A percentile compares a stretch with the other conserved stretches of the same genome.
phyloP scores from a whole-genome alignment of 2,329 filamentous ascomycete genomes.

The Exophiala calicioides region DNA sequence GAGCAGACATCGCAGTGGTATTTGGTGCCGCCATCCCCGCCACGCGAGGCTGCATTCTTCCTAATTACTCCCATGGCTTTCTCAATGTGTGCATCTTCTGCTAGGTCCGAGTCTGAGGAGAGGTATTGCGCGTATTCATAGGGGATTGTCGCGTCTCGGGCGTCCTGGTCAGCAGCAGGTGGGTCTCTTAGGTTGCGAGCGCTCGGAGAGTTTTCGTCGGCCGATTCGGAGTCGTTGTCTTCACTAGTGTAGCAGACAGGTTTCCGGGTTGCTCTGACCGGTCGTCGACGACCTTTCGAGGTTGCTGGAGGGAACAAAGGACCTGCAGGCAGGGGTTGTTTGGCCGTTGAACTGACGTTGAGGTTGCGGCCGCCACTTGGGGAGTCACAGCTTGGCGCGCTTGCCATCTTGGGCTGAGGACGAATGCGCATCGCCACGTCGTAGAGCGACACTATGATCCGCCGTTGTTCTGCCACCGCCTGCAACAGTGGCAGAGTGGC shows the following conservation, averaged over 20 bases:
- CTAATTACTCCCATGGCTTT: conserved; percentile 84
- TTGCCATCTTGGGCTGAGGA: too few species aligned
- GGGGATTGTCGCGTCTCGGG: conserved; percentile 23
- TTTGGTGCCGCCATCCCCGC: conserved; percentile 85
- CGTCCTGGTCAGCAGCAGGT: conserved; percentile 14
- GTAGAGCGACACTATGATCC: neutral
- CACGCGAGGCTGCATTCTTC: conserved; percentile 86
- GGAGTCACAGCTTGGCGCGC: neutral
- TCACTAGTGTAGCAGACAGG: conserved; percentile 17
- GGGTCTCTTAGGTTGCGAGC: conserved; percentile 9
- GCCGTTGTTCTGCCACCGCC: conserved; percentile 2
- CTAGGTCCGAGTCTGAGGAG: conserved; percentile 37
- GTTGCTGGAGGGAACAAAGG: conserved; percentile 5
- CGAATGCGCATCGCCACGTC: too few species aligned
- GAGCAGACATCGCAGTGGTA: conserved; percentile 98
- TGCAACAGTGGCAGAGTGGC: too few species aligned
- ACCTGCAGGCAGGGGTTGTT: conserved; percentile 12
- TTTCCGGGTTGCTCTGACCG: conserved; percentile 18
- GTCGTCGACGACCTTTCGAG: conserved; percentile 4
- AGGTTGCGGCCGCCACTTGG: neutral
- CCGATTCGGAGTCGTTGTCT: conserved; percentile 11
- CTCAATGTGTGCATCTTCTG: conserved; percentile 43
- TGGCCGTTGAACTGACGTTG: conserved; percentile 14
- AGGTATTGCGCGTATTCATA: conserved; percentile 24
- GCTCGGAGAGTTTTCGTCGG: conserved; percentile 9